Percentiles rank a stretch among this genome's conserved stretches.
Evolutionary conservation across 2,329 filamentous ascomycete species (phyloP).

Genomic region (Diplocarpon rosae): DNA sequence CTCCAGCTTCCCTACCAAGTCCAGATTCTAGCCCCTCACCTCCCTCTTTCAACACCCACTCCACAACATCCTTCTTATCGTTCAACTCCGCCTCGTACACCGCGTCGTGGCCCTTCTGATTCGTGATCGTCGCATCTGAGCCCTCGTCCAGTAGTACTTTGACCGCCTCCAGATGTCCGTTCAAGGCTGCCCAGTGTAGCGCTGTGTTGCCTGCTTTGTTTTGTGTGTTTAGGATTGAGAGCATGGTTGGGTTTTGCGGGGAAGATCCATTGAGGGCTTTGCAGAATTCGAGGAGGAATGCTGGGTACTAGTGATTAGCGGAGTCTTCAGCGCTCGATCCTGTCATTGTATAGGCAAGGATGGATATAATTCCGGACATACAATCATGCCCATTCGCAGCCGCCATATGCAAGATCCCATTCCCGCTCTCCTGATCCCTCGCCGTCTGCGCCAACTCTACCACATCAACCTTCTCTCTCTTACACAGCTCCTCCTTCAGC

Average conservation of each 20-base stretch:
- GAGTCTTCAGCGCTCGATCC: background rate
- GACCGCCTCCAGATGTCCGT: conserved; percentile 73
- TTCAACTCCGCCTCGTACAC: conserved; percentile 64
- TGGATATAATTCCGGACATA: conserved; percentile 30
- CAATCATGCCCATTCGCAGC: conserved; percentile 80
- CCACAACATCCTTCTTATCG: conserved; percentile 53
- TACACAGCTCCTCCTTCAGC: conserved; percentile 46
- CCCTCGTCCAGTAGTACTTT: conserved; percentile 66
- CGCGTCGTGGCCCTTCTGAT: conserved; percentile 73
- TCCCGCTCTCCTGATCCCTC: conserved; percentile 65
- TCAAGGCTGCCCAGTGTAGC: conserved; percentile 87
- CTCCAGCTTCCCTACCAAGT: conserved; percentile 18
- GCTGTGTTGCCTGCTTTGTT: conserved; percentile 85
- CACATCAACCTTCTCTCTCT: conserved; percentile 46
- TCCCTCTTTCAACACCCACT: conserved; percentile 35
- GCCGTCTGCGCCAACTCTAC: conserved; percentile 59
- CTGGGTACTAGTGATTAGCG: conserved; percentile 7
- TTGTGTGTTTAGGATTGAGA: conserved; percentile 50
- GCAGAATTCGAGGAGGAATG: conserved; percentile 38
- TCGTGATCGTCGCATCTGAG: conserved; percentile 67
- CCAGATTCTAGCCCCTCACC: conserved; percentile 30
- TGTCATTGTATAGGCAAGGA: background rate
- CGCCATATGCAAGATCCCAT: conserved; percentile 78
- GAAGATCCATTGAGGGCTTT: conserved; percentile 29
- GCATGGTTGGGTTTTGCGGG: conserved; percentile 22